phyloP scores from a whole-genome alignment of 352 stramenopile species.

The Globisporangium echinulatum region DNA sequence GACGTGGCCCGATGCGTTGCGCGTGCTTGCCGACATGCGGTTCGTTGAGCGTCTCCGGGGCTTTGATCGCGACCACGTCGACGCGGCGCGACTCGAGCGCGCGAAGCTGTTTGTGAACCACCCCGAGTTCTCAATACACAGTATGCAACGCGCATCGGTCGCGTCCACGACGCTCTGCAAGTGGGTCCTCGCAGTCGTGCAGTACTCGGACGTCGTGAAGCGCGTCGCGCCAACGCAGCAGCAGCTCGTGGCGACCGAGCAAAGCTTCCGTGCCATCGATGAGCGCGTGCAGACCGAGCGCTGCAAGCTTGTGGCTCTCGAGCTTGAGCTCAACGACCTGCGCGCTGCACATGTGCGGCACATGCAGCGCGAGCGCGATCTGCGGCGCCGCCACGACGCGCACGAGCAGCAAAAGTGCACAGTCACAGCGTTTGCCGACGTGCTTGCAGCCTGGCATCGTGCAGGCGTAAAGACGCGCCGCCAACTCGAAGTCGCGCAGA shows the following conservation, averaged over 20 bases:
- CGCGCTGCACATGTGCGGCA: conserved; percentile 24
- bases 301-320: conserved; percentile 42
- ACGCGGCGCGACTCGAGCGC: conserved; percentile 36
- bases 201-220: conserved; percentile 68
- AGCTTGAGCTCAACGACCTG: conserved; percentile 43
- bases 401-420: conserved; percentile 34
- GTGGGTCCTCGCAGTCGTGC: conserved; percentile 61
- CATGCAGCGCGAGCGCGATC: conserved; percentile 30
- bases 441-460: conserved; percentile 31
- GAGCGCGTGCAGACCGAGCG: conserved; percentile 34
- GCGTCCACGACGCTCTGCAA: conserved; percentile 66
- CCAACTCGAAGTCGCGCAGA: conserved; percentile 16
- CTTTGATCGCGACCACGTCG: conserved; percentile 53
- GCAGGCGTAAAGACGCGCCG: conserved; percentile 18
- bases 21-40: conserved; percentile 57
- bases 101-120: conserved; percentile 60
- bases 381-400: conserved; percentile 46
- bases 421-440: conserved; percentile 28
- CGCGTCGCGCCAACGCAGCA: conserved; percentile 44
- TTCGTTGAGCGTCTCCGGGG: conserved; percentile 55
- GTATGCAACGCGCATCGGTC: conserved; percentile 64
- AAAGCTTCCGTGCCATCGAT: conserved; percentile 32
- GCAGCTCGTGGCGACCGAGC: conserved; percentile 33
- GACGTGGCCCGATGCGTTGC: conserved; percentile 62
- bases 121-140: conserved; percentile 71